Percentiles rank a stretch among this genome's conserved stretches.
phyloP scores from a whole-genome alignment of 2,329 filamentous ascomycete species.

The Cladophialophora immunda region DNA sequence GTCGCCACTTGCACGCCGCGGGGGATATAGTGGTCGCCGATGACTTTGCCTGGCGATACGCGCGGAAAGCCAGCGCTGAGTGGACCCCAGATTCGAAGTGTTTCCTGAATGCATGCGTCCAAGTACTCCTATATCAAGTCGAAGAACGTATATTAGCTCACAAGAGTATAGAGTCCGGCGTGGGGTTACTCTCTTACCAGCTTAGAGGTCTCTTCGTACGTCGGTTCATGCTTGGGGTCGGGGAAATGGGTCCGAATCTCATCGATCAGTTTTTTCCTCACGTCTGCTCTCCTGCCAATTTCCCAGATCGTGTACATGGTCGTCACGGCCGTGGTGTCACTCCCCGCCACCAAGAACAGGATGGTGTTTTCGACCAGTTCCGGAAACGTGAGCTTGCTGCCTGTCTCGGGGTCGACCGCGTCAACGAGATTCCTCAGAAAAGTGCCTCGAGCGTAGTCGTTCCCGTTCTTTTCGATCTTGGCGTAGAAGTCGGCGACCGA shows the following conservation, averaged over 20 bases:
- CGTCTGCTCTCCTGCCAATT: constrained; percentile 50
- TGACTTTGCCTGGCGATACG: constrained; percentile 38
- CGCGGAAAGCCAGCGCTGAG: constrained; percentile 22
- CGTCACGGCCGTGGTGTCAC: constrained; percentile 61
- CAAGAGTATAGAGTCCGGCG: too few species aligned
- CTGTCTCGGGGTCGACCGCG: constrained; percentile 17
- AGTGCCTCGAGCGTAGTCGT: constrained; percentile 10
- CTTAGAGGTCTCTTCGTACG: too few species aligned
- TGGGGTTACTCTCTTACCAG: constrained; percentile 17
- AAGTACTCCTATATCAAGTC: too few species aligned
- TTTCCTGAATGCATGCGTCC: too few species aligned
- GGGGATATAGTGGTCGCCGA: constrained; percentile 56
- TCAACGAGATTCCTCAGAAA: constrained; percentile 29
- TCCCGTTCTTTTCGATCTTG: constrained; percentile 14
- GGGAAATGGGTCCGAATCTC: constrained; percentile 48
- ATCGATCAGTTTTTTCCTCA: constrained; percentile 48
- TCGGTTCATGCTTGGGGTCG: too few species aligned
- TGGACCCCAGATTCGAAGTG: constrained; percentile 23
- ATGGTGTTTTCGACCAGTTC: constrained; percentile 27
- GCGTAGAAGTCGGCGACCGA: constrained; percentile 11
- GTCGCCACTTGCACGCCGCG: constrained; percentile 51
- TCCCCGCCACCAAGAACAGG: constrained; percentile 55
- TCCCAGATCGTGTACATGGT: constrained; percentile 48
- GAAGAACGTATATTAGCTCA: too few species aligned
- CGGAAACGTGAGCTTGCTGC: constrained; percentile 1